phyloP scores from a whole-genome alignment of 2,329 filamentous ascomycete species.

The Penicillium sp. region DNA sequence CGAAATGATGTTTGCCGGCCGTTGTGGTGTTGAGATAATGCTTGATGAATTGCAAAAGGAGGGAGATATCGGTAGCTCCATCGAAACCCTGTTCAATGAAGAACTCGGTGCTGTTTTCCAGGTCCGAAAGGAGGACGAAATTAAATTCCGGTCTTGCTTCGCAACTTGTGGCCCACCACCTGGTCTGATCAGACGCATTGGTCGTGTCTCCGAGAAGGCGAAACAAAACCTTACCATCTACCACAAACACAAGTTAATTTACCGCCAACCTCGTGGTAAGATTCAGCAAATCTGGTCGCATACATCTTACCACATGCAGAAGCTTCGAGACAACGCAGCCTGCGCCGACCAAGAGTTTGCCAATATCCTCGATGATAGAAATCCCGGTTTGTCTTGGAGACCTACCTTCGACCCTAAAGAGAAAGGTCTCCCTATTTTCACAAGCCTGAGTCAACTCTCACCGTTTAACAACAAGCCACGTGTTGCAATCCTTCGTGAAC shows the following conservation, averaged over 20 bases:
- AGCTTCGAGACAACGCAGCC: conserved; percentile 77
- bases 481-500: conserved; percentile 90
- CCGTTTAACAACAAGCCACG: conserved; percentile 62
- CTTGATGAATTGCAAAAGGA: conserved; percentile 64
- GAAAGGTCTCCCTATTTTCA: conserved; percentile 65
- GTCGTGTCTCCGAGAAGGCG: conserved; percentile 61
- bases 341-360: conserved; percentile 82
- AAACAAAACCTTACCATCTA: conserved; percentile 76
- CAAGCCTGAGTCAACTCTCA: conserved; percentile 55
- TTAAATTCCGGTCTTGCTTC: conserved; percentile 82
- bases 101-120: conserved; percentile 97
- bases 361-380: conserved; percentile 66
- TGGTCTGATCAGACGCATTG: conserved; percentile 79
- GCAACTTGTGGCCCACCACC: conserved; percentile 81
- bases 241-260: conserved; percentile 64
- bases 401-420: conserved; percentile 77
- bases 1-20: conserved; percentile 98
- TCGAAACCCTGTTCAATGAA: conserved; percentile 88
- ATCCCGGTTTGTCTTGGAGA: conserved; percentile 81
- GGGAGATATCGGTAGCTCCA: conserved; percentile 59
- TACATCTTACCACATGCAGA: conserved; percentile 89
- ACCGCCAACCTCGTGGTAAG: conserved; percentile 64
- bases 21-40: conserved; percentile 81
- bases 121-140: conserved; percentile 78
- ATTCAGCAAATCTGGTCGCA: conserved; percentile 85